Percentiles rank a stretch among this genome's conserved stretches.
These are phyloP conservation scores for Debaryomyces psychrophilus DNA, from an alignment of 1,139 yeast genomes.

Conservation along the genomic window DNA sequence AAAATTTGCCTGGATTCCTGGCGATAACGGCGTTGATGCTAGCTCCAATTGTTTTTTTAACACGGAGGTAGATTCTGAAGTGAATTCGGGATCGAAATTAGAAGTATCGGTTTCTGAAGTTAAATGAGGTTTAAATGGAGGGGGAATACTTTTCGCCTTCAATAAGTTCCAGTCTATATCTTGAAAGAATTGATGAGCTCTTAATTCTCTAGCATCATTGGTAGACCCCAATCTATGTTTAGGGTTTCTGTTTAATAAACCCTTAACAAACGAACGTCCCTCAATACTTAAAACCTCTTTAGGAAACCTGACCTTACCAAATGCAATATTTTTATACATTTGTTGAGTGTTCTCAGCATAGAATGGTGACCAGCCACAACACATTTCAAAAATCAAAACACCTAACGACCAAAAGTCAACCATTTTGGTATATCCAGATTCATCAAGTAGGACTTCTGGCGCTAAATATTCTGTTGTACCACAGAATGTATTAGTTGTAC, in stretches of 20 bases:
- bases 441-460: conserved; percentile 80
- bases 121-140: conserved; percentile 95
- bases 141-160: conserved; percentile 82
- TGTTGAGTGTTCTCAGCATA: conserved; percentile 97
- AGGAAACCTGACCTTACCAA: conserved; percentile 96
- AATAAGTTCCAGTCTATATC: conserved; percentile 90
- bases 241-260: conserved; percentile 91
- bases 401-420: conserved; percentile 88
- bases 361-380: conserved; percentile 99
- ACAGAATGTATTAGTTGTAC: conserved; percentile 95
- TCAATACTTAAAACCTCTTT: conserved; percentile 90
- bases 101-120: conserved; percentile 91
- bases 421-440: conserved; percentile 83
- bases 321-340: conserved; percentile 97
- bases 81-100: conserved; percentile 96
- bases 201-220: conserved; percentile 88
- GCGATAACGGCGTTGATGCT: conserved; percentile 82
- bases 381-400: conserved; percentile 81
- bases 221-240: conserved; percentile 89
- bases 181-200: conserved; percentile 86
- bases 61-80: conserved; percentile 84
- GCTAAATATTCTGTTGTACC: conserved; percentile 95
- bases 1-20: conserved; percentile 93
- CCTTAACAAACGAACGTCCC: conserved; percentile 93
- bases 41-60: conserved; percentile 69